Evolutionary conservation across 306 rosid species (phyloP), one percentile per base, ranked within the genome.

Genomic region (Trichosanthes truncata): DNA sequence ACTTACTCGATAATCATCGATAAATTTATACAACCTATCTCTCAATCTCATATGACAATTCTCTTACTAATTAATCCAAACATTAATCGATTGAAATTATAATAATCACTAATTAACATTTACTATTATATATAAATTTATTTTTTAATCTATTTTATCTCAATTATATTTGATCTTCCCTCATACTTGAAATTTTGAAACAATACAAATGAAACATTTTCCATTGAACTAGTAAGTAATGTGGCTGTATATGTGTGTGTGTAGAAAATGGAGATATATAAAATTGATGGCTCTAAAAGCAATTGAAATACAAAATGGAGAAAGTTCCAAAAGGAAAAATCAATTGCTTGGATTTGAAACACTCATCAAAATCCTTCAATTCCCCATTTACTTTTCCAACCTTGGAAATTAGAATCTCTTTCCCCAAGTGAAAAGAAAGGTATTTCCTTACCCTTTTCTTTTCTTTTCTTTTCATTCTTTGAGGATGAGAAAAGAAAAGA

Each of bases 271-370:
- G 40, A 66, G 26, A 63, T 3, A 36, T 7, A 63, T 18, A 63
- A 17, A 38, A 69, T 11, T 11, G 4, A 43, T 21, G 35, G n/a
- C 8, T 45, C 41, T 69, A 41, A 25, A 21, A 41, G 76, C 56
- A 71, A 43, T 43, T 41, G n/a, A 5, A 21, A 71, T 43, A 71
- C 20, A 71, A 43, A 21, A 71, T 71, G 76, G 36, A 43, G 76
- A 69, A 41, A 69, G 52, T 69, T 69, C 35, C 35, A 43, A 71
- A 69, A 45, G 52, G 52, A 18, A 43, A 43, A 43, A 43, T 43
- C 36, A 71, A 71, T 71, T 71, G 55, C 49, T 66, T 71, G 76
- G 76, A 71, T 71, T 66, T 71, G 11, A 71, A 71, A 71, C 36
- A 41, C 11, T 71, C 55, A 71, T 23, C 21, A 71, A 71, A 23